phyloP scores from a whole-genome alignment of 345 rosid species.

The Citrus australasica region DNA sequence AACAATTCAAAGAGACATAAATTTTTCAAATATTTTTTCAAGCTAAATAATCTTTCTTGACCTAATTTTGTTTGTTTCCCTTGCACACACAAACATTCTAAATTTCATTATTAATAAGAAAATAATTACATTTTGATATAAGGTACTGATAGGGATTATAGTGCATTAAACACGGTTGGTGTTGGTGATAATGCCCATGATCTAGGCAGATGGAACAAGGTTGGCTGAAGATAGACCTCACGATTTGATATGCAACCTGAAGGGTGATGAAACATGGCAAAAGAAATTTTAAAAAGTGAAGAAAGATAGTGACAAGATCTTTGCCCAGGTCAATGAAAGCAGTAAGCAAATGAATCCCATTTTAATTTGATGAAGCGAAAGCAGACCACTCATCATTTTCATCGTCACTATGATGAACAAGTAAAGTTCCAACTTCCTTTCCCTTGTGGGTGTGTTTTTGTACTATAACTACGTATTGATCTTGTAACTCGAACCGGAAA shows the following conservation, averaged over 20 bases:
- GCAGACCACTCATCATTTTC: neutral
- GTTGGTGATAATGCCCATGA: neutral
- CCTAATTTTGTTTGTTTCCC: neutral
- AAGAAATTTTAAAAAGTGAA: neutral
- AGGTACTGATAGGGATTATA: neutral
- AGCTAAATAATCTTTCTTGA: neutral
- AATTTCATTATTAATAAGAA: neutral
- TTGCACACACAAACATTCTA: neutral
- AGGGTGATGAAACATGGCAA: slow-evolving; percentile 5
- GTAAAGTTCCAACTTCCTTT: slow-evolving; percentile 2
- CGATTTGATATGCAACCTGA: slow-evolving; percentile 29
- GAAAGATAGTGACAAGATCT: slow-evolving; percentile 23
- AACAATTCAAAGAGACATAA: neutral
- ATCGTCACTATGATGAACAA: slow-evolving; percentile 23
- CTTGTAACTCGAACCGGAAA: slow-evolving; percentile 14
- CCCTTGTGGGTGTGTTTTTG: slow-evolving; percentile 4
- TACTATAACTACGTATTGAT: neutral
- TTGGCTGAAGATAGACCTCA: neutral
- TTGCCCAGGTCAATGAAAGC: slow-evolving; percentile 14
- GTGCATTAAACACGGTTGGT: neutral
- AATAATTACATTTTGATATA: neutral
- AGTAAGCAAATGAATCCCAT: neutral
- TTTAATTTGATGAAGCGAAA: neutral
- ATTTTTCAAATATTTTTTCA: neutral
- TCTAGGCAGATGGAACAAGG: neutral